Conservation (phyloP, 2,329 filamentous ascomycete genomes). For the Pyricularia sp. region DNA sequence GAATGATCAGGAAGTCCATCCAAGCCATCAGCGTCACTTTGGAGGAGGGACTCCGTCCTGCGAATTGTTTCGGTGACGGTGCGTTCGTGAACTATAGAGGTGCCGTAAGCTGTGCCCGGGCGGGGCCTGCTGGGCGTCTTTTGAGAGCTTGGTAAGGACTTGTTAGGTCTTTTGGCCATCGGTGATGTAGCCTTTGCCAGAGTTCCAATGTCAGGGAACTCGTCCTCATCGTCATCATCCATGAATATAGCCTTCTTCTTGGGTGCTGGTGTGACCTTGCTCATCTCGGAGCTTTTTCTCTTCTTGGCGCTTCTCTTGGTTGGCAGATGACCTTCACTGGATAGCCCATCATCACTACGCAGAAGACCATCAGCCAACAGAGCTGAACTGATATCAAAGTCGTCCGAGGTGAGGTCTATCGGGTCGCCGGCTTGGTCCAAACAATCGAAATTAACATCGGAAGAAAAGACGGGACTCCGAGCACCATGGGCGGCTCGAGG, state of each 20-base stretch:
- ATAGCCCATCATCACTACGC: conserved; percentile 18
- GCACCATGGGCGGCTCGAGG: conserved; percentile 15
- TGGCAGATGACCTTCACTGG: neutral
- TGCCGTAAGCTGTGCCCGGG: conserved; percentile 4
- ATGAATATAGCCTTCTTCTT: conserved; percentile 4
- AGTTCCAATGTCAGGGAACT: conserved; percentile 42
- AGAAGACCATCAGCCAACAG: conserved; percentile 21
- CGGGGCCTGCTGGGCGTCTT: neutral
- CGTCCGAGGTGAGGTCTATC: conserved; percentile 21
- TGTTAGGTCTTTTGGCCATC: conserved; percentile 13
- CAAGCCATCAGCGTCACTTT: neutral
- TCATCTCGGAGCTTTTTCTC: conserved; percentile 37
- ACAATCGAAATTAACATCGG: neutral
- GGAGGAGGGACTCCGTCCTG: conserved; percentile 11
- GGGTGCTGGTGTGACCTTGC: conserved; percentile 13
- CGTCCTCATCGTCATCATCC: conserved; percentile 22
- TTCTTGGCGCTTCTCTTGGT: conserved; percentile 23
- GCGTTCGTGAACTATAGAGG: conserved; percentile 9
- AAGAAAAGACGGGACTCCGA: conserved; percentile 10
- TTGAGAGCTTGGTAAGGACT: neutral
- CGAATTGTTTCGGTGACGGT: conserved; percentile 12
- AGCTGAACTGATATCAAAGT: conserved; percentile 10
- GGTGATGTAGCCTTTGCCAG: conserved; percentile 26
- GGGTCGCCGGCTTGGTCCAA: conserved; percentile 10
- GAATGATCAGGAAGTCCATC: conserved; percentile 3